Evolutionary conservation across 768 basidiomycete species (phyloP).

Genomic region (Tricholoma matsutake): DNA sequence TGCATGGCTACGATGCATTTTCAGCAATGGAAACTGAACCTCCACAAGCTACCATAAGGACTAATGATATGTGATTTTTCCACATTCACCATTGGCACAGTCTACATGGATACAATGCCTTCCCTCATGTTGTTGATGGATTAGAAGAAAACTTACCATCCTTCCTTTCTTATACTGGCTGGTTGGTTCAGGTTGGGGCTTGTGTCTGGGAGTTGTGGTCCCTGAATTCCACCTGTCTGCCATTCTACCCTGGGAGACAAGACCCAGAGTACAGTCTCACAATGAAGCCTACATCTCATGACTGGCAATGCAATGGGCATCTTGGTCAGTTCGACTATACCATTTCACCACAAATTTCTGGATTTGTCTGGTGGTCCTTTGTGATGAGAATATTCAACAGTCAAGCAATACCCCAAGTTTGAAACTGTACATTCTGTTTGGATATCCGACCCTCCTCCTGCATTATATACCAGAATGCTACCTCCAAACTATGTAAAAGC

Average conservation of each 20-base stretch:
- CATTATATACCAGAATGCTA: neutral
- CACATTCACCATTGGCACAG: neutral
- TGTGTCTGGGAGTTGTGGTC: neutral
- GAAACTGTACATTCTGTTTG: neutral
- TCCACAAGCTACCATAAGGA: too few species aligned
- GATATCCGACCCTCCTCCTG: neutral
- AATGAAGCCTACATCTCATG: neutral
- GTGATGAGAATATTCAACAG: neutral
- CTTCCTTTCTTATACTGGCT: neutral
- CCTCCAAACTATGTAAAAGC: neutral
- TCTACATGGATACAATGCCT: neutral
- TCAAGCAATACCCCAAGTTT: neutral
- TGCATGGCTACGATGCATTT: too few species aligned
- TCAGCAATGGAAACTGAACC: too few species aligned
- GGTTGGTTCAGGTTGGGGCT: neutral
- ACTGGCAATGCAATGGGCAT: neutral
- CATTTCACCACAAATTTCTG: neutral
- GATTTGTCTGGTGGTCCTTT: neutral
- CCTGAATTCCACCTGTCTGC: neutral
- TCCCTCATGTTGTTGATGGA: neutral
- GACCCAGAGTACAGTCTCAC: neutral
- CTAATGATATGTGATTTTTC: too few species aligned
- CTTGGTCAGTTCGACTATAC: neutral
- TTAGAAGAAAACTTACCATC: neutral
- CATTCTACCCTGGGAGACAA: neutral